These are phyloP conservation scores for Glaciozyma antarctica DNA, from an alignment of 768 basidiomycete genomes.

Conservation along the genomic window DNA sequence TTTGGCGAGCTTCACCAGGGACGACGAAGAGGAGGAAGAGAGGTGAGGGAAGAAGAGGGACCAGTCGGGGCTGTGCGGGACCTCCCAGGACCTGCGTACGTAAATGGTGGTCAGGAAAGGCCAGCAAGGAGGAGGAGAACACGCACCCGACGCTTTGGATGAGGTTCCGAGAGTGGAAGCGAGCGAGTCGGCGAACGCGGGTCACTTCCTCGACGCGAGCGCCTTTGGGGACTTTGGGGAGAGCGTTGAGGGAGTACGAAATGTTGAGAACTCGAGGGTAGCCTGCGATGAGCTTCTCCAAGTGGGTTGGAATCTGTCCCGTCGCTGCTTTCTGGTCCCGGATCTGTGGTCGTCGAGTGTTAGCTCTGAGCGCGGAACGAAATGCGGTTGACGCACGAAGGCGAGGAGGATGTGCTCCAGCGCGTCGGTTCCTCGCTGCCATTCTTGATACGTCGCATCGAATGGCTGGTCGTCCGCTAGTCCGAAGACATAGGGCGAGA, in stretches of 20 bases:
- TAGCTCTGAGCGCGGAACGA: conserved; percentile 34
- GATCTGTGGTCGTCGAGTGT: conserved; percentile 28
- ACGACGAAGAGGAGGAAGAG: neutral
- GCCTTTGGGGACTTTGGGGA: conserved; percentile 57
- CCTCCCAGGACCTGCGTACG: conserved; percentile 43
- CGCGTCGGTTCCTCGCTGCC: conserved; percentile 71
- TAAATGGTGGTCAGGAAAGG: too few relatives aligned
- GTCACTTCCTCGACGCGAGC: conserved; percentile 68
- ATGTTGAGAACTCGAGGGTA: conserved; percentile 59
- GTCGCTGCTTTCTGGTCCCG: conserved; percentile 43
- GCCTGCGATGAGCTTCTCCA: conserved; percentile 82
- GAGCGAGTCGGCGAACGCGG: conserved; percentile 65
- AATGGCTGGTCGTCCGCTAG: conserved; percentile 46
- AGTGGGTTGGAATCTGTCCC: conserved; percentile 67
- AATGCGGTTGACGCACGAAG: conserved; percentile 71
- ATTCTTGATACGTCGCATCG: conserved; percentile 55
- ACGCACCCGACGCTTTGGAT: conserved; percentile 51
- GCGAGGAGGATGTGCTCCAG: conserved; percentile 88
- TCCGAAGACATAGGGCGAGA: conserved; percentile 59
- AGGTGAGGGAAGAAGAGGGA: conserved; percentile 19
- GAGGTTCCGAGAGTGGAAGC: conserved; percentile 79
- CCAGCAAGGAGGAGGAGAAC: too few relatives aligned
- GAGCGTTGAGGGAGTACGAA: conserved; percentile 45
- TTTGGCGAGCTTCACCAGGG: neutral
- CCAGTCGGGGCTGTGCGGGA: conserved; percentile 37